Evolutionary conservation across 495 filamentous ascomycete genomes (phyloP), one percentile per base, ranked within the genome.

Genomic region (Astrothelium macrocarpum): DNA sequence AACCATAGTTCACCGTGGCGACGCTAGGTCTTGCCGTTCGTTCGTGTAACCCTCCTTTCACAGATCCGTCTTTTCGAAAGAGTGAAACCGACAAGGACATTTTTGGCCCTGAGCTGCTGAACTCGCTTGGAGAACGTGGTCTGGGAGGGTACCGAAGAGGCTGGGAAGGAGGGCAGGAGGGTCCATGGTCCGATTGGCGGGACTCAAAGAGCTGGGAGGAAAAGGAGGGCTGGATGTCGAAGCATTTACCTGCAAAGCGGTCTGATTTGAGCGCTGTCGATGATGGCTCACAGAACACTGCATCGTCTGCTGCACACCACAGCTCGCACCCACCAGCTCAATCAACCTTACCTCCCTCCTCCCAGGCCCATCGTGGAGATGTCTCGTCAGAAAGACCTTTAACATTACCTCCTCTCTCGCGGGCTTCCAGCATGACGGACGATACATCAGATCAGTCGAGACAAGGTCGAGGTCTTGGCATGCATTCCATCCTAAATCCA

Each of bases 401-500:
- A 3, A 56, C 49, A 29, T 29, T 56, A 9, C 49, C 49, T 2
- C 49, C 49, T 29, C 25, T 56, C 2, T 56, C 49, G 25, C 49
- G 49, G 2, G 23, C 20, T 9, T 56, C 49, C 11, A 56, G 49
- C 49, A 56, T 56, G 49, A 56, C 49, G 5, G 49, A 56, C 25
- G 49, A 56, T 9, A 29, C 9, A 5, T 56, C 49, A 26, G 49
- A 56, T 56, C 49, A 56, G 25, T 29, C 49, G 29, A 26, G 49
- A 29, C 49, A 56, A 56, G 49, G 49, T 56, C 49, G 49, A 28
- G 49, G 23, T 20, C 11, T 56, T 25, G 69, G 69, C 1, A 64
- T 72, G 1, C 64, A 63, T 28, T 66, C 68, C 11, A 69, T 72
- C 10, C 60, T 72, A 3, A 72, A 71, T 59, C 63, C 69, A 14